phyloP scores from a whole-genome alignment of 1,139 yeast species.

The Pichia sp. region DNA sequence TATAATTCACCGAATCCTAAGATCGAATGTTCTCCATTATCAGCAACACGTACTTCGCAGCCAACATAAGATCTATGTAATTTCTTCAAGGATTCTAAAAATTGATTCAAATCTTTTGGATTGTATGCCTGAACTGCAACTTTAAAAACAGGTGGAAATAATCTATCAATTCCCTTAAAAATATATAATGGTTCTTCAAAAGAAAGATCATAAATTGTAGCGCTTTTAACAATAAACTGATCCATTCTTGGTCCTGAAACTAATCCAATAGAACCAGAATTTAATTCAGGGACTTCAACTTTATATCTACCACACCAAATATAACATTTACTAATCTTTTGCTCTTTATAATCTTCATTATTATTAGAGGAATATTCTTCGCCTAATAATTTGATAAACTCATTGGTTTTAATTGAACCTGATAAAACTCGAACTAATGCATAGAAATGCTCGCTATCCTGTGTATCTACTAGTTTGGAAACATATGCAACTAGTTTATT shows the following conservation, averaged over 20 bases:
- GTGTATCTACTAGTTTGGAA: conserved; percentile 51
- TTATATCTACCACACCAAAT: conserved; percentile 70
- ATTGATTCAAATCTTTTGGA: conserved; percentile 72
- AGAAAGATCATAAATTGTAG: conserved; percentile 40
- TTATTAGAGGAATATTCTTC: conserved; percentile 47
- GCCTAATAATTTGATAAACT: conserved; percentile 50
- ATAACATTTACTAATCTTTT: conserved; percentile 40
- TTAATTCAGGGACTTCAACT: conserved; percentile 47
- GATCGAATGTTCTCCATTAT: conserved; percentile 81
- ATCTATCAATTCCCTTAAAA: conserved; percentile 40
- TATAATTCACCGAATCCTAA: conserved; percentile 85
- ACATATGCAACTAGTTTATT: conserved; percentile 53
- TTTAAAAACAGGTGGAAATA: conserved; percentile 60
- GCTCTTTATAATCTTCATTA: conserved; percentile 42
- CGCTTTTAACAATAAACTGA: conserved; percentile 48
- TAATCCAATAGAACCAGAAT: conserved; percentile 62
- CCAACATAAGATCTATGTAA: conserved; percentile 63
- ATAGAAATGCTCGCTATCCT: conserved; percentile 41
- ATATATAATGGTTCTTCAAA: conserved; percentile 25
- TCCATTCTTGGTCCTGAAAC: conserved; percentile 54
- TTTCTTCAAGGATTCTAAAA: conserved; percentile 61
- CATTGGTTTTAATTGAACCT: conserved; percentile 51
- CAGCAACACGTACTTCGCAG: conserved; percentile 65
- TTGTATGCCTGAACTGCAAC: conserved; percentile 76
- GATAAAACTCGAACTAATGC: conserved; percentile 57